Base-by-base conservation (phyloP, 805 yeast species). In the Pichia thaimueangensis region DNA sequence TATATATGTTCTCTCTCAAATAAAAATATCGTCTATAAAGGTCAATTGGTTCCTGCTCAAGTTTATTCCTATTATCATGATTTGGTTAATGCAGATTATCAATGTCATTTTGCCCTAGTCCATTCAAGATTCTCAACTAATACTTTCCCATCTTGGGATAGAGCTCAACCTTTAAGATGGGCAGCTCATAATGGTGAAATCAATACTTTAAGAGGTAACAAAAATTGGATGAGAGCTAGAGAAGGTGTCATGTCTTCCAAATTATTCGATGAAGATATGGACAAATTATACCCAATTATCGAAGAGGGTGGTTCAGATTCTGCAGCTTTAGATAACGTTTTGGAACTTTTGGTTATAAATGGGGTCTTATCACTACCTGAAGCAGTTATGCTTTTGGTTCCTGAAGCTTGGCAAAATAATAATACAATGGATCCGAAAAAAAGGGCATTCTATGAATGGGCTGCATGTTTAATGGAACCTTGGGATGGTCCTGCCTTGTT, bases 401-500 rank as follows among this genome's bases (percentile, higher is more conserved):
- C 98, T 28, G 98, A 91, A 67, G 97, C 97, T 5, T 88, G 96
- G 93, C 97, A 91, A 65, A 84, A 85, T 60, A 93, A 89, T 65
- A 64, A 65, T 42, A 64, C 74, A 50, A 88, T 91, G 84, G 96
- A 91, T 63, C 86, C 95, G 43, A 82, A 84, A 63, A 85, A 89
- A 69, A 80, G 76, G 56, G 97, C 97, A 1, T 91, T 94, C 66
- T 91, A 91, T 68, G 97, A 93, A 64, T 91, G 97, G 97, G 97
- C 97, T 37, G 96, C 97, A 11, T 88, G 97, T 68, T 69, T 91
- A 51, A 93, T 93, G 96, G 98, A 91, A 69, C 97, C 97, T 8
- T 91, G 98, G 98, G 98, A 91, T 68, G 98, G 98, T 51, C 98
- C 98, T 16, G 97, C 97, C 28, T 70, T 93, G 53, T 86, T 91